Conservation (phyloP, 2,329 filamentous ascomycete genomes). For the Colletotrichum theobromicola region DNA sequence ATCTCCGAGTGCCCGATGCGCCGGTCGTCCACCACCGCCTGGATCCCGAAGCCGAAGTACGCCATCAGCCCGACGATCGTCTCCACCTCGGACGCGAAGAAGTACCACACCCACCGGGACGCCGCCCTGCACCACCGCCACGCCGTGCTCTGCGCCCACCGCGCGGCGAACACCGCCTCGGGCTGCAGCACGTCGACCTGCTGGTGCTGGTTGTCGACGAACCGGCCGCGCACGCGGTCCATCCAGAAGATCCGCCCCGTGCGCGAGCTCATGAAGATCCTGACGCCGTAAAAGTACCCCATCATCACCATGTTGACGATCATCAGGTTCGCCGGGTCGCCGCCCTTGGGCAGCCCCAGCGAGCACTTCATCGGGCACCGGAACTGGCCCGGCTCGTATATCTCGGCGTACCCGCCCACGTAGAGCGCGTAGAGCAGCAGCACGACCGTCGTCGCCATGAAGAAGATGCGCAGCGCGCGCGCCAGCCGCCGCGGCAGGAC, state of each 20-base stretch:
- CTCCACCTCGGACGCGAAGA: slow-evolving; percentile 6
- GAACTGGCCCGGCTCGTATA: neutral
- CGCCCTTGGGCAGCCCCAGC: neutral
- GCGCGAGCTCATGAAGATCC: neutral
- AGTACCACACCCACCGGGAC: neutral
- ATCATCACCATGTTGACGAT: neutral
- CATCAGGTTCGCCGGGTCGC: neutral
- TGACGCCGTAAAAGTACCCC: neutral
- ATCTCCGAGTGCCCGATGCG: slow-evolving; percentile 7
- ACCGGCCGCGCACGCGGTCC: neutral
- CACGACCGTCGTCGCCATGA: neutral
- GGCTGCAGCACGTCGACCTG: neutral
- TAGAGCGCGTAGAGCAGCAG: neutral
- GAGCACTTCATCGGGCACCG: neutral
- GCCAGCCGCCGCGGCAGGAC: neutral
- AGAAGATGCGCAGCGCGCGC: neutral
- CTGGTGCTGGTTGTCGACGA: slow-evolving; percentile 1
- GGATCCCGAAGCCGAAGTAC: neutral
- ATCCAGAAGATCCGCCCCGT: slow-evolving; percentile 3
- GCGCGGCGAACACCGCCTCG: neutral
- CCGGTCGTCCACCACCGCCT: slow-evolving; percentile 3
- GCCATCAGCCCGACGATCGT: neutral
- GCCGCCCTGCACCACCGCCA: neutral
- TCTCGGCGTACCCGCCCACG: neutral
- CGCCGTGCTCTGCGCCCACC: neutral